phyloP scores from a whole-genome alignment of 371 early-diverging fungal species.

The Thermomucor indicae-seudaticae region DNA sequence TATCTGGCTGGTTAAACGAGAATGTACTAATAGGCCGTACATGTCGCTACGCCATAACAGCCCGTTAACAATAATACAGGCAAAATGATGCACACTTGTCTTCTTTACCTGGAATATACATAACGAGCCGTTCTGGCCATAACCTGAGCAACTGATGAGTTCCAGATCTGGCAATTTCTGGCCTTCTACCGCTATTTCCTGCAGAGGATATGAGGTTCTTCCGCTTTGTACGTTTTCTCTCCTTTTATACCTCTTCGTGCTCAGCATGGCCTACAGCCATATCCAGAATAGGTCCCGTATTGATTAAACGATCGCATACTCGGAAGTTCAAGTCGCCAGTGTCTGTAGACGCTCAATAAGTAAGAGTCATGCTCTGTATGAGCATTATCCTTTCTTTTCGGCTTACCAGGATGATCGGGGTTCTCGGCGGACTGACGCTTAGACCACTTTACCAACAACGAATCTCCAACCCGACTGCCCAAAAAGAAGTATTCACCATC shows the following conservation, averaged over 20 bases:
- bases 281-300: constrained; percentile 77
- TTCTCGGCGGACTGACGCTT: constrained; percentile 5
- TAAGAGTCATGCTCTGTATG: neutral
- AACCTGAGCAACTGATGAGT: constrained; percentile 78
- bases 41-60: constrained; percentile 42
- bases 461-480: constrained; percentile 78
- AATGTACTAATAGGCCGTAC: constrained; percentile 73
- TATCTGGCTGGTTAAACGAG: constrained; percentile 62
- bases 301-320: constrained; percentile 76
- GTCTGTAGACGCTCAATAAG: neutral
- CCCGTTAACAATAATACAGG: neutral
- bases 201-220: neutral
- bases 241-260: constrained; percentile 10
- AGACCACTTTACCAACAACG: constrained; percentile 69
- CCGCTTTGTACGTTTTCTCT: neutral
- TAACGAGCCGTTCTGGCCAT: constrained; percentile 71
- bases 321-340: constrained; percentile 48
- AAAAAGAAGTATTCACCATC: constrained; percentile 70
- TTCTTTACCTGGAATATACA: constrained; percentile 67
- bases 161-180: constrained; percentile 58
- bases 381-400: neutral
- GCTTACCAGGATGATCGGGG: neutral
- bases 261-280: constrained; percentile 71
- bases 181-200: constrained; percentile 2
- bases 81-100: neutral